Conservation (phyloP, 2,329 filamentous ascomycete species). For the Rhynchosporium agropyri region DNA sequence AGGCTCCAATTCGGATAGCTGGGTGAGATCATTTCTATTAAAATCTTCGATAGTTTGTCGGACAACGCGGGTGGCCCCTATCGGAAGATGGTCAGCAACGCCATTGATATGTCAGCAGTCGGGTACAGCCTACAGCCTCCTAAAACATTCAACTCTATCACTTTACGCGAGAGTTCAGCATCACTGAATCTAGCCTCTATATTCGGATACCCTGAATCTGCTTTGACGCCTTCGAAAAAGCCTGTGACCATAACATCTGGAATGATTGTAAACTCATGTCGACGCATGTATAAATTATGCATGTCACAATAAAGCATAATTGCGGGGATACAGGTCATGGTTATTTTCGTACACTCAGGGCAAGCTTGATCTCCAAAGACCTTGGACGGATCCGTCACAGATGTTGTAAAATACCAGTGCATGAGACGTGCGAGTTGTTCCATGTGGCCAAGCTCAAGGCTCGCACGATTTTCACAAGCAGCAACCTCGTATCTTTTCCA, state of each 20-base stretch:
- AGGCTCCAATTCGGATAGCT: constrained; percentile 10
- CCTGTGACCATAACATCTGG: constrained; percentile 6
- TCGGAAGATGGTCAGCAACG: too few species aligned
- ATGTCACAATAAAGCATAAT: constrained; percentile 14
- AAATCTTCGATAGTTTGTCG: constrained; percentile 3
- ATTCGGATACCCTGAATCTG: neutral
- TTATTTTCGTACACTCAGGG: constrained; percentile 4
- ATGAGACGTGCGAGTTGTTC: constrained; percentile 11
- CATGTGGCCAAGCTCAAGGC: constrained; percentile 12
- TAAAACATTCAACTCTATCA: constrained; percentile 5
- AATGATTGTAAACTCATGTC: constrained; percentile 9
- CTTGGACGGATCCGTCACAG: neutral
- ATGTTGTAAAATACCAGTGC: constrained; percentile 13
- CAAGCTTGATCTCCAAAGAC: constrained; percentile 11
- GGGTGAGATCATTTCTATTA: neutral
- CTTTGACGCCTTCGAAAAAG: constrained; percentile 2
- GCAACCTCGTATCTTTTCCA: constrained; percentile 14
- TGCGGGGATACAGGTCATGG: constrained; percentile 8
- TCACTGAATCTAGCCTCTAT: constrained; percentile 10
- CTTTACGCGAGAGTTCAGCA: constrained; percentile 1
- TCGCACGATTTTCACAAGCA: constrained; percentile 9
- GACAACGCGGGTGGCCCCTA: constrained; percentile 9
- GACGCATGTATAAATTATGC: constrained; percentile 8
- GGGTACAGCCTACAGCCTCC: constrained; percentile 1
- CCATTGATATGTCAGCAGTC: too few species aligned